A percentile compares a stretch with the other conserved stretches of the same genome.
phyloP scores from a whole-genome alignment of 2,329 filamentous ascomycete species.

The Botrytis pseudocinerea region DNA sequence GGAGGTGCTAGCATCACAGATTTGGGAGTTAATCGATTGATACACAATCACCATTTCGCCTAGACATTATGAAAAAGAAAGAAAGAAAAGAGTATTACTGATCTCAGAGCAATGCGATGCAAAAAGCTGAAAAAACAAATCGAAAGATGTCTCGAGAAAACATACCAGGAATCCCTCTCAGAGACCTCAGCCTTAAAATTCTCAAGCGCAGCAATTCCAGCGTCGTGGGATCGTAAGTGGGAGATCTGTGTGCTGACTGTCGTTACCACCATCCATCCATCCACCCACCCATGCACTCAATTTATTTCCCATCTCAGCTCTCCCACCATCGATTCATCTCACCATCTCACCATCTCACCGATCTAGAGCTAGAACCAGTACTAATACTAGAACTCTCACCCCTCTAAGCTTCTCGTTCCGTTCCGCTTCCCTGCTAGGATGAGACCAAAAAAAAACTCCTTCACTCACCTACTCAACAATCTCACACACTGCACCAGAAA shows the following conservation, averaged over 20 bases:
- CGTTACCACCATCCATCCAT: slow-evolving; percentile 25
- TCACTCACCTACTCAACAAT: slow-evolving; percentile 52
- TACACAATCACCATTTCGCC: slow-evolving; percentile 22
- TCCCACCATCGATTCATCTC: not conserved
- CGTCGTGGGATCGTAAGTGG: slow-evolving; percentile 56
- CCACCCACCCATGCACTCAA: not conserved
- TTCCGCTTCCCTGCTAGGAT: too few species aligned
- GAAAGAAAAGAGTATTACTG: not conserved
- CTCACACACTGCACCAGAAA: slow-evolving; percentile 53
- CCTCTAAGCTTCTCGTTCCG: not conserved
- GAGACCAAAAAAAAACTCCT: not conserved
- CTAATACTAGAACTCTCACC: too few species aligned
- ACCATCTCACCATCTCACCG: not conserved
- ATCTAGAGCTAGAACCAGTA: not conserved
- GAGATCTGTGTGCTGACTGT: slow-evolving; percentile 44
- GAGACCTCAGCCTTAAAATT: slow-evolving; percentile 54
- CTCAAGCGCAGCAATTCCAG: slow-evolving; percentile 52
- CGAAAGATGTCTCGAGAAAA: not conserved
- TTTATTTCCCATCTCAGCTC: slow-evolving; percentile 27
- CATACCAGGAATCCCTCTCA: slow-evolving; percentile 51
- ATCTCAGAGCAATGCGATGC: too few species aligned
- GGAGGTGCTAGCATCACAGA: slow-evolving; percentile 33
- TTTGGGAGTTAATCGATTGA: slow-evolving; percentile 30
- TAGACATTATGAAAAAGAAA: not conserved
- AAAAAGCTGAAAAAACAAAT: too few species aligned